Base-by-base conservation (phyloP, 2,329 filamentous ascomycete species). In the Fusarium sp. region DNA sequence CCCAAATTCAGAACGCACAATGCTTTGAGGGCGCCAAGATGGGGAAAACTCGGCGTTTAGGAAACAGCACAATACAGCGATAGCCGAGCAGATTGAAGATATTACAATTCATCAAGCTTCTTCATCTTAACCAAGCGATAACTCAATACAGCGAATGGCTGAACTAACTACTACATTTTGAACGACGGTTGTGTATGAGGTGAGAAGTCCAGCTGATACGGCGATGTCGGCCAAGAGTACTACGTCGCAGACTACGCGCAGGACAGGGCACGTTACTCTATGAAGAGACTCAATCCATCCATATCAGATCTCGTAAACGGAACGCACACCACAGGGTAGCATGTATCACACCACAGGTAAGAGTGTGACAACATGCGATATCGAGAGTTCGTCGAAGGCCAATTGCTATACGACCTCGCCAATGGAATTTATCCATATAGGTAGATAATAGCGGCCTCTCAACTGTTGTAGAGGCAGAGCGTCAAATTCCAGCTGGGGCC, bases 41-140 rank as follows among this genome's bases (percentile, higher is more conserved):
- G 63, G 69, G 57, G 35, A 72, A 66, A 56, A 72, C 57, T 75
- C 63, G 73, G 71, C 65, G 73, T 75, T 75, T 29, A 66, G 61
- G 68, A 58, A 64, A 57, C 33, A 24, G 29, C 8, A 58, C 26
- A 57, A 50, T 37, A 46, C 24, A 43, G 37, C 53, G 23, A 54
- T 56, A 48, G 57, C 57, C 43, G 46, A 64, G 61, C 37, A 68
- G 48, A 63, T 70, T 56, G 46, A 29, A 65, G 48, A n/a, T 47
- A 56, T 37, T 54, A 61, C 38, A 55, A 53, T 41, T 24, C 57
- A 28, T 33, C 41, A 55, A 47, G 31, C 8, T 38, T 33, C 39
- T 50, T 50, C 53, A 57, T 10, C 37, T 41, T 18, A 39, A 29
- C 20, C 33, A 46, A 44, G 8, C 4, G n/a, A 33, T 44, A 37